Evolutionary conservation across 2,329 filamentous ascomycete species (phyloP), one percentile per base, ranked within the genome.

Genomic region (Pseudocercospora musae): DNA sequence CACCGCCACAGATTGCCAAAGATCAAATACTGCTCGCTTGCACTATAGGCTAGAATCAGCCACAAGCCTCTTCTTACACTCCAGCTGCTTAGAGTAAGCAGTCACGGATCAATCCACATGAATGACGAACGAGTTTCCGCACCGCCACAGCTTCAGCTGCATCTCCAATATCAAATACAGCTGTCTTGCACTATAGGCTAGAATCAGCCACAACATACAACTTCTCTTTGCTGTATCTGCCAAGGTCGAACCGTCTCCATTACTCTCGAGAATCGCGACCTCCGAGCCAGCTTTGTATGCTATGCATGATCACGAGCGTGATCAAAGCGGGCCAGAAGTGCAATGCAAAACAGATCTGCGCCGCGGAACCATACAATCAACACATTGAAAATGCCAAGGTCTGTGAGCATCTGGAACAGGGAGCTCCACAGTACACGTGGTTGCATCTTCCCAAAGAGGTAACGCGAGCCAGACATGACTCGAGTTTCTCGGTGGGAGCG

Each of bases 61-160:
- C 44, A 48, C 59, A 57, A 11, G 59, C 58, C 10, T 64, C 59
- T 9, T 63, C 66, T 42, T 60, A 62, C 1, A 60, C 55, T 20
- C 33, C 58, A 29, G 37, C 60, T 54, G 46, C 40, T n/a, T 57
- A 42, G 52, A 29, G 21, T 25, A 15, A 5, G 2, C 9, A 15
- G 21, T 33, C 1, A 37, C 27, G 27, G 4, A 54, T 54, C 7
- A 54, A 13, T 11, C 13, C 15, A 54, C 18, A 54, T 21, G 23
- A 20, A 37, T 50, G 46, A 15, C 20, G 10, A 21, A 33, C 31
- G 31, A 33, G 31, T 33, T 33, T 11, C 31, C 10, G 46, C 46
- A 50, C 46, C 46, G 46, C 46, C 46, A 50, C 46, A 29, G 10
- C 18, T 15, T 33, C 23, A 25, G 23, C 23, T 25, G 23, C 23